Base-by-base conservation (phyloP, 305 asterid species). In the Salvia sclarea region DNA sequence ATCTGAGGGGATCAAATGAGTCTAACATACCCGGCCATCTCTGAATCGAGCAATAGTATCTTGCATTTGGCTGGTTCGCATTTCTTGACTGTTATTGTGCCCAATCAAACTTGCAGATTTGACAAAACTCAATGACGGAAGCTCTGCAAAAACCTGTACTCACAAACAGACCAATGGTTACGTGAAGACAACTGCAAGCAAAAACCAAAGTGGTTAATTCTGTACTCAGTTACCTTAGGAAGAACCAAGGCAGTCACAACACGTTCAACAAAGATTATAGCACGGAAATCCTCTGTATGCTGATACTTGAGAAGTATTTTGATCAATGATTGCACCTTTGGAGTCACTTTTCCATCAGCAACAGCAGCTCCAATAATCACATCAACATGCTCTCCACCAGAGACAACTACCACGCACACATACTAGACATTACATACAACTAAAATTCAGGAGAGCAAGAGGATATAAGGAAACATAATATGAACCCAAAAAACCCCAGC, bases 271-370 rank as follows among this genome's bases (percentile, higher is more conserved):
- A 95, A 95, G 74, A 95, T 85, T 71, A 95, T 95, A 44, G 99
- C 99, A 59, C 97, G 98, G 56, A 95, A 95, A 78, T 95, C 99
- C 83, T 88, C 92, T 4, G 96, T 91, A 52, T 86, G 83, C 75
- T 95, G 96, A 81, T 95, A 91, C 75, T 87, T 89, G 77, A 91
- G 87, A 81, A 95, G 99, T 68, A 89, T 68, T 80, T 95, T 91
- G 72, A 95, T 88, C 80, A 95, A 78, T 47, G 99, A 88, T 82
- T 95, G 99, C 80, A 95, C 98, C 77, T 91, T 94, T 20, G 98
- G 99, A 60, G 99, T 95, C 83, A 95, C 99, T 86, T 95, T 95
- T 61, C 97, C 99, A 78, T 95, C 99, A 65, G 99, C 99, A 78
- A 95, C 99, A 73, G 99, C 99, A 85, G 99, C 98, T 68, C 99